These are phyloP conservation scores for Rhodofomes roseus DNA, from an alignment of 1,284 basidiomycete species.

Conservation along the genomic window DNA sequence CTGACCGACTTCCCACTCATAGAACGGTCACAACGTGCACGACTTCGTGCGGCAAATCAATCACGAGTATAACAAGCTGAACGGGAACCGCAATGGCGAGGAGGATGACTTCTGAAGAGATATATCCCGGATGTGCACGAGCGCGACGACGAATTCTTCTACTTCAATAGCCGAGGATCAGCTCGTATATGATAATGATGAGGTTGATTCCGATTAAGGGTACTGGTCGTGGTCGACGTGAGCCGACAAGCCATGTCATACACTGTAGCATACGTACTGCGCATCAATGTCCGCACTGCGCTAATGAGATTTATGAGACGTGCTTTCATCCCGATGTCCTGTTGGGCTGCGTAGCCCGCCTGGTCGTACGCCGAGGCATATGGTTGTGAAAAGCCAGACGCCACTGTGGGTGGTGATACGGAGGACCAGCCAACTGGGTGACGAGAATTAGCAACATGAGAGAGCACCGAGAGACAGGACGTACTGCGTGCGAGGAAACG, in stretches of 20 bases:
- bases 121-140: not conserved
- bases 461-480: conserved; percentile 25
- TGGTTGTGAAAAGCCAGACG: conserved; percentile 55
- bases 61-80: conserved; percentile 65
- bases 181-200: conserved; percentile 78
- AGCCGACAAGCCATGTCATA: not conserved
- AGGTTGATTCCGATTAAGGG: conserved; percentile 84
- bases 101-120: not conserved
- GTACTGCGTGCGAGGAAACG: conserved; percentile 90
- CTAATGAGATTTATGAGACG: conserved; percentile 89
- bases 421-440: conserved; percentile 90
- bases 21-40: conserved; percentile 71
- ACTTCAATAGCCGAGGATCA: conserved; percentile 54
- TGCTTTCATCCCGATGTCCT: conserved; percentile 76
- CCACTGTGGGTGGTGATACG: conserved; percentile 50
- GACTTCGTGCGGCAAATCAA: conserved; percentile 83
- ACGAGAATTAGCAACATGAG: not conserved
- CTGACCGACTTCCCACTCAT: not conserved
- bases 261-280: conserved; percentile 61
- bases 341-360: conserved; percentile 48
- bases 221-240: conserved; percentile 45
- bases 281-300: conserved; percentile 91
- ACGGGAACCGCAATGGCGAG: conserved; percentile 28
- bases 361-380: conserved; percentile 74
- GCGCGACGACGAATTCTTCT: not conserved